Evolutionary conservation across 164 flowering plant genomes (phyloP), one percentile per base, ranked within the genome.

Genomic region (Tetrastigma voinierianum): DNA sequence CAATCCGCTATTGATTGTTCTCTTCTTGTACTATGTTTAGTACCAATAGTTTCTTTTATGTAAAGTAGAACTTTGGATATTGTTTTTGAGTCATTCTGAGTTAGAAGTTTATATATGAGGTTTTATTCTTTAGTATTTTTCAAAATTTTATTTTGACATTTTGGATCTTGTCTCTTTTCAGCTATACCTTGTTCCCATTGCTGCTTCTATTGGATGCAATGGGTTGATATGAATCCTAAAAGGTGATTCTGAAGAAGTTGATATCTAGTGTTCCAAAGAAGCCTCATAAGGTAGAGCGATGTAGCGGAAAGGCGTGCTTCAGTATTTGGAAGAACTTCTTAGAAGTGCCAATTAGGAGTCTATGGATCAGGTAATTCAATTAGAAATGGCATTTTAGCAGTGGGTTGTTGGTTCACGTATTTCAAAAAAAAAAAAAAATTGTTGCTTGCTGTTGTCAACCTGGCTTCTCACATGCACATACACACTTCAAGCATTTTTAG

Each of bases 191-290:
- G 88, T 85, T 92, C 62, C 98, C 99, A 0, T 74, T 96, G 82
- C 82, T 96, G 74, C 90, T 96, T 54, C 81, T 96, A 11, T 74
- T 92, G 69, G 98, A 96, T 66, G 93, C 87, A 1, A 89, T 97
- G n/a, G n/a, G 86, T 93, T 19, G 77, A 71, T n/a, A 79, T 77
- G 97, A 81, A 73, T 87, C 32, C 49, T 68, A 16, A 45, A 48
- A 19, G 70, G 20, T 64, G 75, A 66, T 61, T 46, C 76, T n/a
- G 67, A 70, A 40, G 61, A 64, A 56, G 46, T 17, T 69, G 15
- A 44, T 40, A 46, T 62, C n/a, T 49, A 64, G 21, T 64, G 57
- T 15, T 32, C 62, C 59, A 1, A 60, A 46, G 16, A 55, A 11
- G 20, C 78, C 78, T 16, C 65, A 54, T 60, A 72, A 55, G 58